These are phyloP conservation scores for Penicillium turbatum DNA, from an alignment of 495 filamentous ascomycete genomes.

Conservation along the genomic window DNA sequence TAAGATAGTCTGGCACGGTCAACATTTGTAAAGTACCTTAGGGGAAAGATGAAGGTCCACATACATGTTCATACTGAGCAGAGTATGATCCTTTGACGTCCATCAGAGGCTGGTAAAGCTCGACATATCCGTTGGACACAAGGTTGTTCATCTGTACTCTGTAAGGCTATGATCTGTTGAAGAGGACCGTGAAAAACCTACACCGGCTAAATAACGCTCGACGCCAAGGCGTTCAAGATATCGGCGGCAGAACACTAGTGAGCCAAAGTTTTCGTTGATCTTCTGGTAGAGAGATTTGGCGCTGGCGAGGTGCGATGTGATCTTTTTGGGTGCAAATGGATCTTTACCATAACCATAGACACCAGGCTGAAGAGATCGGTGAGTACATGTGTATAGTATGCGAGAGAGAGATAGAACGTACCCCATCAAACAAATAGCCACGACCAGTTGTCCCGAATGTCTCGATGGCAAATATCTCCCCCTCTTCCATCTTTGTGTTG, in stretches of 20 bases:
- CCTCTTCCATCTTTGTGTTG: slow-evolving; percentile 63
- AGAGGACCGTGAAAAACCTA: slow-evolving; percentile 31
- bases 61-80: slow-evolving; percentile 60
- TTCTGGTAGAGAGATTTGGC: slow-evolving; percentile 56
- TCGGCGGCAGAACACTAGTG: slow-evolving; percentile 57
- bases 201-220: slow-evolving; percentile 56
- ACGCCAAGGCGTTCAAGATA: slow-evolving; percentile 61
- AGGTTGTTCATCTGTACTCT: slow-evolving; percentile 46
- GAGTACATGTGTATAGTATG: background rate
- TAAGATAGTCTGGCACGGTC: slow-evolving; percentile 36
- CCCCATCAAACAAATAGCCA: slow-evolving; percentile 43
- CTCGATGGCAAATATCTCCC: slow-evolving; percentile 62
- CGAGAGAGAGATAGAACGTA: slow-evolving; percentile 20
- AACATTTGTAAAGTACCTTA: background rate
- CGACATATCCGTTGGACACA: slow-evolving; percentile 50
- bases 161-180: background rate
- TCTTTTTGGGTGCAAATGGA: slow-evolving; percentile 44
- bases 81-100: slow-evolving; percentile 55
- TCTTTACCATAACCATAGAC: slow-evolving; percentile 50
- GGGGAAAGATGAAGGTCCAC: slow-evolving; percentile 11
- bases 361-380: slow-evolving; percentile 26
- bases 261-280: slow-evolving; percentile 62
- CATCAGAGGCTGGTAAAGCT: slow-evolving; percentile 49
- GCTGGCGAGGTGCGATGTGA: slow-evolving; percentile 48
- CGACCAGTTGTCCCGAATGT: slow-evolving; percentile 61